Percentiles rank a stretch among this genome's conserved stretches.
Evolutionary conservation across 148 eudicot species (phyloP).

Genomic region (Suaeda aralocaspica): DNA sequence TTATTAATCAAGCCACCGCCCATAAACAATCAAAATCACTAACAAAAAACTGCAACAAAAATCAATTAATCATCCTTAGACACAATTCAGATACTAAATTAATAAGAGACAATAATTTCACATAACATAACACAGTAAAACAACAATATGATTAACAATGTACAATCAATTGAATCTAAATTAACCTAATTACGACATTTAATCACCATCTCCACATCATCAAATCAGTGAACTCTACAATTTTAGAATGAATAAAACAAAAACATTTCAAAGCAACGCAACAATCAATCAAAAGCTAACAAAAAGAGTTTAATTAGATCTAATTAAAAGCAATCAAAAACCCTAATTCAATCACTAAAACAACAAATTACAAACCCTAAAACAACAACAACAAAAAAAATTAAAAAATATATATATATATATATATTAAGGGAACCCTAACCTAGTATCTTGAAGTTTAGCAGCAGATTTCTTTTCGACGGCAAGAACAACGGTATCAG

Average conservation of each 20-base stretch:
- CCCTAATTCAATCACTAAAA: background rate
- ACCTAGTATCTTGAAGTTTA: slow-evolving; percentile 92
- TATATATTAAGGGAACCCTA: too few relatives aligned
- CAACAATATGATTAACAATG: background rate
- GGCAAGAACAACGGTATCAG: slow-evolving; percentile 78
- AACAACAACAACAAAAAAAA: background rate
- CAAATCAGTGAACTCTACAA: background rate
- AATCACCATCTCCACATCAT: background rate
- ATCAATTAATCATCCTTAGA: background rate
- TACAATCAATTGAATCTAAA: slow-evolving; percentile 1
- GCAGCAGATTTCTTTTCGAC: slow-evolving; percentile 94
- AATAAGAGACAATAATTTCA: background rate
- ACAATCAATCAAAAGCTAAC: background rate
- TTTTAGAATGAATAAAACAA: background rate
- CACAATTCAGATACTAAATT: background rate
- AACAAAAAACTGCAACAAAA: background rate
- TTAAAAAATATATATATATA: background rate
- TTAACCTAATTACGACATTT: background rate
- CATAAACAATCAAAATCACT: background rate
- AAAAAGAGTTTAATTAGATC: background rate
- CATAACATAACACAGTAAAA: background rate
- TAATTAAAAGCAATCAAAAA: background rate
- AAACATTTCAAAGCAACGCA: background rate
- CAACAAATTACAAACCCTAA: background rate
- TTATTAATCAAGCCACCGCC: background rate